Conservation (phyloP, 2,329 filamentous ascomycete genomes). For the Sarocladiaceae sp. region DNA sequence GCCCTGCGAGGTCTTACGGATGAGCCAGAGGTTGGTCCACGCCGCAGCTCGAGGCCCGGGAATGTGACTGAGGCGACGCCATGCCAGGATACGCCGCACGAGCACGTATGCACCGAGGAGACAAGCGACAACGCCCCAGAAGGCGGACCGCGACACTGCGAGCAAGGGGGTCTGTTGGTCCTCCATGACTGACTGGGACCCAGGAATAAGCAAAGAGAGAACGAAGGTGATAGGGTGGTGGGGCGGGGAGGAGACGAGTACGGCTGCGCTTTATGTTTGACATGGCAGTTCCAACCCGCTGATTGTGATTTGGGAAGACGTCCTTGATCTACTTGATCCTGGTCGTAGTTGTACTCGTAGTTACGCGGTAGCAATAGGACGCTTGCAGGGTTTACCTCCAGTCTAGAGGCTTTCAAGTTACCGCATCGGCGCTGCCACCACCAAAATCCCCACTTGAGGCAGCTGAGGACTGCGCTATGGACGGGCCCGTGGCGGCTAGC, state of each 20-base stretch:
- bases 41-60: conserved; percentile 21
- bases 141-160: neutral
- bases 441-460: neutral
- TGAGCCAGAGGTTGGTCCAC: conserved; percentile 26
- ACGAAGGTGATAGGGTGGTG: neutral
- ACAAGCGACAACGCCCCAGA: conserved; percentile 2
- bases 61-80: conserved; percentile 21
- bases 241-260: neutral
- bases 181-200: neutral
- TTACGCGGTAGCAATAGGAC: neutral
- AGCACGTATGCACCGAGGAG: conserved; percentile 4
- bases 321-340: neutral
- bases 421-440: too few relatives aligned
- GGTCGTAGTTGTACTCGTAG: neutral
- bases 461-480: neutral
- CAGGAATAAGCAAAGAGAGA: neutral
- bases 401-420: too few relatives aligned
- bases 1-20: conserved; percentile 13
- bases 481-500: neutral
- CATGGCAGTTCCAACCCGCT: too few relatives aligned
- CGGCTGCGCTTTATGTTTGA: too few relatives aligned
- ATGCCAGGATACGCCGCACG: conserved; percentile 3
- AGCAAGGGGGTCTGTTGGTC: neutral
- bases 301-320: too few relatives aligned
- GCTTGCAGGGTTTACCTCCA: neutral